Evolutionary conservation across 805 yeast genomes (phyloP), one percentile per base, ranked within the genome.

Genomic region (Candida manassasensis): DNA sequence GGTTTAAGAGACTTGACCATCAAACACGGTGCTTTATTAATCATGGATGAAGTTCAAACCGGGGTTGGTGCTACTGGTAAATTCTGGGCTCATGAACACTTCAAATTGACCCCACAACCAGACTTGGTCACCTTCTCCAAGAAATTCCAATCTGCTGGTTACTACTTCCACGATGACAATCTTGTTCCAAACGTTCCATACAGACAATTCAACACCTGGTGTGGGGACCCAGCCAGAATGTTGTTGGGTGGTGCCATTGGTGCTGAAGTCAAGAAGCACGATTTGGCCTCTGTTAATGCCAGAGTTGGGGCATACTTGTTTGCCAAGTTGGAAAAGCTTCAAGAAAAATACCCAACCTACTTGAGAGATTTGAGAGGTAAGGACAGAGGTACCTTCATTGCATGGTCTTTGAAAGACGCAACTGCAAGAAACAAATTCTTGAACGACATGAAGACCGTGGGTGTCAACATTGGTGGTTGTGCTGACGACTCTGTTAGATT

Each of bases 131-230:
- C 94, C 6, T 84, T 84, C 69, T 81, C 90, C 49, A 84, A 84
- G 71, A 84, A 84, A 71, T 83, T 84, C 73, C 95, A 85, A 69
- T 73, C 88, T 37, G 94, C 95, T 27, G 95, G 95, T 40, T 85
- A 78, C 73, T 84, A 73, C 73, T 85, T 79, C 78, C 78, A 75
- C 50, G 77, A 80, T 63, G 79, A 83, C 32, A 81, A 78, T 50
- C 63, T 84, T 41, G 71, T 81, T 48, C 95, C 95, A 52, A 71
- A 77, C 61, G 59, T 63, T 53, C 79, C 94, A n/a, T 84, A 81
- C 73, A 78, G 95, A 61, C 94, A 85, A 71, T 84, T 84, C 75
- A 84, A 84, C 78, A 84, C 95, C 40, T 84, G 95, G 95, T 83
- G 90, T 66, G 95, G 95, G 52, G 95, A 84, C 65, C 89, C 94